Conservation (phyloP, 2,329 filamentous ascomycete species). For the Xylaria multiplex region DNA sequence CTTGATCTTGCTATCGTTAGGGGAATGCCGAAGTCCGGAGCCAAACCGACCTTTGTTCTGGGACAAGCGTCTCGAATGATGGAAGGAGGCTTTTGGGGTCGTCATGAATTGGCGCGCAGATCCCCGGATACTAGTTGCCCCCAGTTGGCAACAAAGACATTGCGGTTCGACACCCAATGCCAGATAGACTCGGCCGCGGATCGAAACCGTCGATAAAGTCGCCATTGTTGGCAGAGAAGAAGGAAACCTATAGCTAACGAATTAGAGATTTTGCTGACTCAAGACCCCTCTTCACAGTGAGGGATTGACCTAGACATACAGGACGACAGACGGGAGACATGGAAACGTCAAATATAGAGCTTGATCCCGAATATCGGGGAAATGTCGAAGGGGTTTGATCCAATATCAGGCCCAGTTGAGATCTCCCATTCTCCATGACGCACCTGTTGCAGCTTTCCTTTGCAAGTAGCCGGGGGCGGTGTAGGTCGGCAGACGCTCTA, state of each 20-base stretch:
- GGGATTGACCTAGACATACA: conserved; percentile 16
- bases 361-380: not conserved
- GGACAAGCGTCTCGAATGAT: conserved; percentile 57
- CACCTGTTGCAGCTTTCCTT: conserved; percentile 35
- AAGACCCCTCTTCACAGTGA: conserved; percentile 6
- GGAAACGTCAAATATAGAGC: not conserved
- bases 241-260: conserved; percentile 6
- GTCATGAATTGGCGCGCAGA: conserved; percentile 40
- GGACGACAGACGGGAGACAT: conserved; percentile 1
- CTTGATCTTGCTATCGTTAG: conserved; percentile 69
- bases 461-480: conserved; percentile 33
- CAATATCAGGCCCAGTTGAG: not conserved
- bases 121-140: conserved; percentile 36
- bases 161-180: conserved; percentile 32
- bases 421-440: conserved; percentile 38
- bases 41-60: conserved; percentile 57
- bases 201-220: conserved; percentile 35
- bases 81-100: conserved; percentile 52
- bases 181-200: conserved; percentile 37
- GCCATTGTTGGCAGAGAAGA: conserved; percentile 39
- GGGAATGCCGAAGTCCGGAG: conserved; percentile 60
- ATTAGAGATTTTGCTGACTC: conserved; percentile 8
- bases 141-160: conserved; percentile 39
- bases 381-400: too few species aligned
- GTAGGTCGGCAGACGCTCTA: conserved; percentile 36